Conservation (phyloP, 768 basidiomycete genomes). For the Nevesoporus exiguus region DNA sequence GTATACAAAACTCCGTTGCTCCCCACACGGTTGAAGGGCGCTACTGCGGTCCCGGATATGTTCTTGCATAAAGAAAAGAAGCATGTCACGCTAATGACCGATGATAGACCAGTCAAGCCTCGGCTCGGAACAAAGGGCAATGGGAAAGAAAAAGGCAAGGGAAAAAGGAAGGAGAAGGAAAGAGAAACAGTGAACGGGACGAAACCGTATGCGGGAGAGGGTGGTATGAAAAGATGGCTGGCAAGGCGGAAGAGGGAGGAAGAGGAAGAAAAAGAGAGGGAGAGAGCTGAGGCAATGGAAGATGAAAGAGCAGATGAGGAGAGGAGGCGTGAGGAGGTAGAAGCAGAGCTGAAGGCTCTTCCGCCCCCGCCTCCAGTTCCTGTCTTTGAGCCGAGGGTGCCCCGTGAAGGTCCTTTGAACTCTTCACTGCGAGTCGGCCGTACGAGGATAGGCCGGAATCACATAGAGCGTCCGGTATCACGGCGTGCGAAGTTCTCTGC, state of each 20-base stretch:
- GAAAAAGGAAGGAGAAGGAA: constrained; percentile 35
- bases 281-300: constrained; percentile 33
- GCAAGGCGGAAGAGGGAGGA: constrained; percentile 59
- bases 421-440: constrained; percentile 70
- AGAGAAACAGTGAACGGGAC: constrained; percentile 45
- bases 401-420: constrained; percentile 17
- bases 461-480: constrained; percentile 54
- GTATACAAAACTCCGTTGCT: constrained; percentile 77
- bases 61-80: constrained; percentile 51
- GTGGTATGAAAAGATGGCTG: constrained; percentile 75
- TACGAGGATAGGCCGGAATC: constrained; percentile 51
- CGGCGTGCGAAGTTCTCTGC: constrained; percentile 64
- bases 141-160: constrained; percentile 33
- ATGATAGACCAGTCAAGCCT: constrained; percentile 48
- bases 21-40: constrained; percentile 50
- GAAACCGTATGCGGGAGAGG: constrained; percentile 77
- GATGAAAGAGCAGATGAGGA: constrained; percentile 33
- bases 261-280: constrained; percentile 41
- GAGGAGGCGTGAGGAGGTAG: constrained; percentile 18
- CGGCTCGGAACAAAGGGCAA: constrained; percentile 44
- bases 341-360: constrained; percentile 17
- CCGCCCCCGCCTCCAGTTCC: constrained; percentile 15
- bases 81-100: constrained; percentile 56
- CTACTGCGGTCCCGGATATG: constrained; percentile 53
- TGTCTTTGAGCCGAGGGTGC: constrained; percentile 18